A percentile compares a stretch with the other conserved stretches of the same genome.
phyloP scores from a whole-genome alignment of 805 yeast species.

The Yarrowia sp. region DNA sequence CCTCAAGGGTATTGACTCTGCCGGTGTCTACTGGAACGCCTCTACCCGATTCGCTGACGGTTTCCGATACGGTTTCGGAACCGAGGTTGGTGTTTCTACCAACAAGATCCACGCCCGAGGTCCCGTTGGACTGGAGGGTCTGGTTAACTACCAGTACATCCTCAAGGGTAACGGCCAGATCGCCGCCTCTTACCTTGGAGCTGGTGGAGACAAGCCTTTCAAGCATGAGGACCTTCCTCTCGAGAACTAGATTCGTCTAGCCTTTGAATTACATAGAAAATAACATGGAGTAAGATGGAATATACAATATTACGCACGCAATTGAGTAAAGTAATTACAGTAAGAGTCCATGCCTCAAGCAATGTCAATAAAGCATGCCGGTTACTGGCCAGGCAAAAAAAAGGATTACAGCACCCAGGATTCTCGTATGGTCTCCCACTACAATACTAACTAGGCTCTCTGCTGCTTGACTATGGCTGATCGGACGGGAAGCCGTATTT shows the following conservation, averaged over 20 bases:
- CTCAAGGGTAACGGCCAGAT: constrained; percentile 90
- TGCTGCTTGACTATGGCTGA: constrained; percentile 24
- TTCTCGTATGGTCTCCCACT: constrained; percentile 23
- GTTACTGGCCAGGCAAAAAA: background rate
- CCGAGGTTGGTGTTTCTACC: constrained; percentile 97
- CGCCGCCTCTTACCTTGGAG: constrained; percentile 88
- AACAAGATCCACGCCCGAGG: constrained; percentile 98
- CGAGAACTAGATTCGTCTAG: constrained; percentile 16
- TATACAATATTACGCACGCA: too few relatives aligned
- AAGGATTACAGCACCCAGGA: constrained; percentile 18
- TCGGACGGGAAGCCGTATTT: constrained; percentile 24
- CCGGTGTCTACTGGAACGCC: constrained; percentile 98
- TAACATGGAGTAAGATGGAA: constrained; percentile 8
- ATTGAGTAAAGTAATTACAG: background rate
- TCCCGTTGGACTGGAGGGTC: constrained; percentile 96
- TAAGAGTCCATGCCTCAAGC: too few relatives aligned
- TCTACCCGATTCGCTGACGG: constrained; percentile 98
- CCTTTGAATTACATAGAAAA: constrained; percentile 4
- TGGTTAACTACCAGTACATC: constrained; percentile 93
- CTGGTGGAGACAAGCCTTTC: constrained; percentile 80
- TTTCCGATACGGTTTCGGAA: constrained; percentile 96
- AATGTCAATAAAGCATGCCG: too few relatives aligned
- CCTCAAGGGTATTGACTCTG: constrained; percentile 82
- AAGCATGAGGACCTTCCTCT: constrained; percentile 48
- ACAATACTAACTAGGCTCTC: constrained; percentile 23